phyloP scores from a whole-genome alignment of 2,329 filamentous ascomycete genomes.

The Cytospora piceae region DNA sequence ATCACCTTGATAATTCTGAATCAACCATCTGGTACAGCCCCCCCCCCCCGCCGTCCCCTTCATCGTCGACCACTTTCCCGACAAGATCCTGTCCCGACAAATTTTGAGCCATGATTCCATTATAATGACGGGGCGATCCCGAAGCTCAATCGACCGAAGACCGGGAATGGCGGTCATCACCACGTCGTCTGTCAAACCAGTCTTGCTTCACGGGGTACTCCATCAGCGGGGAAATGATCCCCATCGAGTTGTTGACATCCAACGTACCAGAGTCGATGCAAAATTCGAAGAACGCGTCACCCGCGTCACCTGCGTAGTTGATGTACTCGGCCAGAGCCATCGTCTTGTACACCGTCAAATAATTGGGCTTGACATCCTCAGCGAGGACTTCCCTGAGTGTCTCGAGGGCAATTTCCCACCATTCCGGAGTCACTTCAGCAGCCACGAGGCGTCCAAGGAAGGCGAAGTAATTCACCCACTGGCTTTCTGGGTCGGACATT shows the following conservation, averaged over 20 bases:
- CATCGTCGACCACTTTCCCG: too few species aligned
- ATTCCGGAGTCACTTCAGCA: slow-evolving; percentile 28
- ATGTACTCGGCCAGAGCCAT: slow-evolving; percentile 30
- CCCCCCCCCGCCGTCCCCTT: too few species aligned
- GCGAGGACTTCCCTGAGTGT: slow-evolving; percentile 28
- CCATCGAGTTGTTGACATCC: slow-evolving; percentile 24
- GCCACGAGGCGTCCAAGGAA: slow-evolving; percentile 29
- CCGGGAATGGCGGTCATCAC: neutral
- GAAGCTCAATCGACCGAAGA: neutral
- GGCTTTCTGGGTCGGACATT: slow-evolving; percentile 19
- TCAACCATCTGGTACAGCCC: neutral
- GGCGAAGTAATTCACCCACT: slow-evolving; percentile 29
- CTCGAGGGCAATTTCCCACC: slow-evolving; percentile 30
- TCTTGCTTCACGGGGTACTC: slow-evolving; percentile 20
- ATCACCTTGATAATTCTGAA: neutral
- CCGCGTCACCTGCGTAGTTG: slow-evolving; percentile 26
- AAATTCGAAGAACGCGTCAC: slow-evolving; percentile 28
- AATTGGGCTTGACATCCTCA: slow-evolving; percentile 19
- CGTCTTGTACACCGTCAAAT: slow-evolving; percentile 27
- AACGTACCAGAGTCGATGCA: slow-evolving; percentile 27
- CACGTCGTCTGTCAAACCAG: slow-evolving; percentile 20
- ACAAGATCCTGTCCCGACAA: too few species aligned
- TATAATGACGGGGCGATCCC: neutral
- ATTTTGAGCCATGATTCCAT: too few species aligned
- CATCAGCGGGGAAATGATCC: slow-evolving; percentile 26